Conservation (phyloP, 1,284 basidiomycete genomes). For the Moesziomyces globuligerus region DNA sequence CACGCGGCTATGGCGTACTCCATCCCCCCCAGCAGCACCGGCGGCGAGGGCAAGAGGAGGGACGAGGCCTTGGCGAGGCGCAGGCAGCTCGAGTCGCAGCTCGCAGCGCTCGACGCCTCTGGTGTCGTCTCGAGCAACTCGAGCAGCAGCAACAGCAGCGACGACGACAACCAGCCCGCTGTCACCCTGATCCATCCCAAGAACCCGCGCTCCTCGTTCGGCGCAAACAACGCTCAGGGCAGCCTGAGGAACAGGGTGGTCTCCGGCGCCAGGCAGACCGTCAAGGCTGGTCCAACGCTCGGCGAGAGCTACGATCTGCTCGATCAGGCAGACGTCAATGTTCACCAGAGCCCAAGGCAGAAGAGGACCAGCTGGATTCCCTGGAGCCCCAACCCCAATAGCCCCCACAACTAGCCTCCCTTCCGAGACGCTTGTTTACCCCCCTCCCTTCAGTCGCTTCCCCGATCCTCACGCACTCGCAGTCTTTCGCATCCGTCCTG, state of each 20-base stretch:
- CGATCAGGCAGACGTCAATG: slow-evolving; percentile 33
- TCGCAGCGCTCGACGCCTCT: slow-evolving; percentile 32
- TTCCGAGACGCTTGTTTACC: background rate
- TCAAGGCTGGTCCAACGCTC: slow-evolving; percentile 19
- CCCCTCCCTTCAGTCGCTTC: background rate
- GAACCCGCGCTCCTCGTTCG: background rate
- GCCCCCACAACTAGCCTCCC: background rate
- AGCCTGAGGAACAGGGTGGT: slow-evolving; percentile 21
- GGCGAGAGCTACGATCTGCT: slow-evolving; percentile 45
- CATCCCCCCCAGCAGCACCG: slow-evolving; percentile 9
- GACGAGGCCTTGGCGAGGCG: slow-evolving; percentile 16
- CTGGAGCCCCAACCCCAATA: slow-evolving; percentile 19
- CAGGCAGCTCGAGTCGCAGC: slow-evolving; percentile 30
- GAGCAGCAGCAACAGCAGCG: slow-evolving; percentile 11
- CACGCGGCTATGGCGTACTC: slow-evolving; percentile 14
- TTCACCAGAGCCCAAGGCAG: slow-evolving; percentile 3
- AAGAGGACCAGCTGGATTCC: slow-evolving; percentile 24
- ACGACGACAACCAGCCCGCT: slow-evolving; percentile 3
- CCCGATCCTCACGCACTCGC: background rate
- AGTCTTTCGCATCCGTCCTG: no score
- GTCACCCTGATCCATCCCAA: slow-evolving; percentile 24
- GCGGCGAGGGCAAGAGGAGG: background rate
- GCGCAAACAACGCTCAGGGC: slow-evolving; percentile 1
- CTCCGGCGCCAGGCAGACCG: slow-evolving; percentile 6
- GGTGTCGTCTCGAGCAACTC: slow-evolving; percentile 11